A percentile compares a stretch with the other conserved stretches of the same genome.
These are phyloP conservation scores for Fagopyrum homotropicum DNA, from an alignment of 148 eudicot genomes.

Conservation along the genomic window DNA sequence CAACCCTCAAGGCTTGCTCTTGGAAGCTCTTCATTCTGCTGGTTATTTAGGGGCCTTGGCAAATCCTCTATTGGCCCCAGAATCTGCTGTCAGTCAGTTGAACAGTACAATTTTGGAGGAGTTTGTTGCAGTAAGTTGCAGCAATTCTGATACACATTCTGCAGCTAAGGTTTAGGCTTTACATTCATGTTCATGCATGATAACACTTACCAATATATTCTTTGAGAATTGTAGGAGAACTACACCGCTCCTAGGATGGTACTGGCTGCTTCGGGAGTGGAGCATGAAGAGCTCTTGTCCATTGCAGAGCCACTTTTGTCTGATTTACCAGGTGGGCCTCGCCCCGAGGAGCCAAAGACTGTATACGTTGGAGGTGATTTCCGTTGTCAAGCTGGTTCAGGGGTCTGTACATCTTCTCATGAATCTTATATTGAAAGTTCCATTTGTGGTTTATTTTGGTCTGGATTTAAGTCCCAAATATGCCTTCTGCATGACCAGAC, in stretches of 20 bases:
- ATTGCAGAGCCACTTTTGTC: constrained; percentile 81
- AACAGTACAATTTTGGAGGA: constrained; percentile 39
- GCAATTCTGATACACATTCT: background rate
- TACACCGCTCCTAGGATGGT: constrained; percentile 88
- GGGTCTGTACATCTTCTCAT: constrained; percentile 39
- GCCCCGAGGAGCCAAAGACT: constrained; percentile 52
- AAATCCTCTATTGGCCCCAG: constrained; percentile 74
- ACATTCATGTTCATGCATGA: no score
- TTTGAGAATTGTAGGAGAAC: constrained; percentile 46
- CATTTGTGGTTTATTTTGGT: no score
- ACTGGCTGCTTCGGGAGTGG: constrained; percentile 98
- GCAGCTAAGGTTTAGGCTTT: background rate
- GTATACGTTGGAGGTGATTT: constrained; percentile 73
- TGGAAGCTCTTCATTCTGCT: constrained; percentile 84
- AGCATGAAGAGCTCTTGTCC: constrained; percentile 69
- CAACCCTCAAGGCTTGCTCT: constrained; percentile 71
- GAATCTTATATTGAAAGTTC: background rate
- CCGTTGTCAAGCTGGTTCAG: constrained; percentile 67
- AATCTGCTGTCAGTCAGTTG: constrained; percentile 52
- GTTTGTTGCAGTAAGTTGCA: constrained; percentile 70
- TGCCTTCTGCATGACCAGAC: constrained; percentile 24
- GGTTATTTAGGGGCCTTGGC: constrained; percentile 76
- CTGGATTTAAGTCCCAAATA: no score
- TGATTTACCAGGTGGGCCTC: constrained; percentile 37
- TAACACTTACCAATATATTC: background rate